Evolutionary conservation across 2,329 filamentous ascomycete species (phyloP).

Genomic region (Colletotrichum tanaceti): DNA sequence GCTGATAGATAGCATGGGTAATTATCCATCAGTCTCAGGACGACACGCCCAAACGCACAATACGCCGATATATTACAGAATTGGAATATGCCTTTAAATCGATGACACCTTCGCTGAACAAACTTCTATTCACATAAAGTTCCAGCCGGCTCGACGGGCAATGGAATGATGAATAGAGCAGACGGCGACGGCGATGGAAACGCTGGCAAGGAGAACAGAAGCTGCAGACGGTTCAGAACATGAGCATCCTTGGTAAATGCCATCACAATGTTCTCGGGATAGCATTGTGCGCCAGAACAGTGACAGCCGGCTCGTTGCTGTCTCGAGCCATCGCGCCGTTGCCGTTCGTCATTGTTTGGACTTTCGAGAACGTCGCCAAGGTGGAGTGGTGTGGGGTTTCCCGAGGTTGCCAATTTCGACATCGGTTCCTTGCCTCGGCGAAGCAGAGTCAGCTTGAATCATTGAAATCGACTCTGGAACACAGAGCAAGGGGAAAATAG

Average conservation of each 20-base stretch:
- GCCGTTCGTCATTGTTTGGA: neutral
- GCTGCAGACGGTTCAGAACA: neutral
- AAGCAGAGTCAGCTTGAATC: conserved; percentile 2
- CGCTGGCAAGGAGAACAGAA: too few species aligned
- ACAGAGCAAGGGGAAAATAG: neutral
- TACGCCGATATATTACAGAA: too few species aligned
- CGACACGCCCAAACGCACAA: too few species aligned
- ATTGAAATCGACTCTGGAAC: neutral
- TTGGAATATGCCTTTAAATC: too few species aligned
- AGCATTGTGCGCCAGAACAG: neutral
- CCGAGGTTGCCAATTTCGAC: conserved; percentile 23
- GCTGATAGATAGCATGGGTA: too few species aligned
- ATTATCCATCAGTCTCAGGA: too few species aligned
- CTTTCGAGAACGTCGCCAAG: neutral
- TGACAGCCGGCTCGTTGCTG: neutral
- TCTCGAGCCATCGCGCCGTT: neutral
- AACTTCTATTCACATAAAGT: too few species aligned
- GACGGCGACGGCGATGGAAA: neutral
- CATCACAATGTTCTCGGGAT: neutral
- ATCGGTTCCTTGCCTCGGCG: conserved; percentile 16
- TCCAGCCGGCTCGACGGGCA: neutral
- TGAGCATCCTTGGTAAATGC: neutral
- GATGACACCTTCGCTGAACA: too few species aligned
- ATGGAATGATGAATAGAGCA: too few species aligned
- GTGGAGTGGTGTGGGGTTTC: conserved; percentile 11